Evolutionary conservation across 257 asterid species (phyloP).

Genomic region (Solanum infundibuliforme): DNA sequence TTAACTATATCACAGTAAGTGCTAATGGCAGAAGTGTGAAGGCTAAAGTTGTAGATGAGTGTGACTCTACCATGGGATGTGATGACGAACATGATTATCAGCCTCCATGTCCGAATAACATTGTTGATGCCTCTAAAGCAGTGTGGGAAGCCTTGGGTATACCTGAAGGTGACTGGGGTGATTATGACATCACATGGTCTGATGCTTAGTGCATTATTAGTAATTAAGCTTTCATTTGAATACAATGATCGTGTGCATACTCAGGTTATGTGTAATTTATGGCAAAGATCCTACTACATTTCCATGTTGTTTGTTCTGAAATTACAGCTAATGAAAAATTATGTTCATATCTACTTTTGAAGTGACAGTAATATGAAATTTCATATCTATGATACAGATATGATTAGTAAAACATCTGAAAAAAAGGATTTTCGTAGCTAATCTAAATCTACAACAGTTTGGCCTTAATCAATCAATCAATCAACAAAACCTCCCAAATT

Average conservation of each 20-base stretch:
- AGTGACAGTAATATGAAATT: not conserved
- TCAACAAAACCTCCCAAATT: not conserved
- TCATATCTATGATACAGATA: not conserved
- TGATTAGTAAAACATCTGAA: not conserved
- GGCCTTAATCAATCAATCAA: not conserved
- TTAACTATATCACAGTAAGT: constrained; percentile 5
- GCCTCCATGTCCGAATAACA: constrained; percentile 41
- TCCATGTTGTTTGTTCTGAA: not conserved
- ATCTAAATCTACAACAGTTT: not conserved
- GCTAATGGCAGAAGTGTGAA: constrained; percentile 24
- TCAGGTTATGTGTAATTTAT: not conserved
- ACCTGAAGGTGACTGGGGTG: constrained; percentile 20
- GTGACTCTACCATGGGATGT: constrained; percentile 38
- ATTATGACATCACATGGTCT: constrained; percentile 30
- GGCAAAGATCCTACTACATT: not conserved
- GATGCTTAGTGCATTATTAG: constrained; percentile 11
- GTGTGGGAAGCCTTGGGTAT: constrained; percentile 37
- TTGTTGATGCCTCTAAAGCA: constrained; percentile 34
- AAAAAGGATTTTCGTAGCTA: not conserved
- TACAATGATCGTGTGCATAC: not conserved
- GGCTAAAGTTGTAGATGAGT: constrained; percentile 34
- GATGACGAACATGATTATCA: constrained; percentile 34
- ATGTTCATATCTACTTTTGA: not conserved
- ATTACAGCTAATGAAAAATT: not conserved
- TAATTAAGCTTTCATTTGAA: not conserved